Percentiles rank a stretch among this genome's conserved stretches.
Evolutionary conservation across 1,139 yeast species (phyloP).

Genomic region (Zygotorulaspora mrakii): DNA sequence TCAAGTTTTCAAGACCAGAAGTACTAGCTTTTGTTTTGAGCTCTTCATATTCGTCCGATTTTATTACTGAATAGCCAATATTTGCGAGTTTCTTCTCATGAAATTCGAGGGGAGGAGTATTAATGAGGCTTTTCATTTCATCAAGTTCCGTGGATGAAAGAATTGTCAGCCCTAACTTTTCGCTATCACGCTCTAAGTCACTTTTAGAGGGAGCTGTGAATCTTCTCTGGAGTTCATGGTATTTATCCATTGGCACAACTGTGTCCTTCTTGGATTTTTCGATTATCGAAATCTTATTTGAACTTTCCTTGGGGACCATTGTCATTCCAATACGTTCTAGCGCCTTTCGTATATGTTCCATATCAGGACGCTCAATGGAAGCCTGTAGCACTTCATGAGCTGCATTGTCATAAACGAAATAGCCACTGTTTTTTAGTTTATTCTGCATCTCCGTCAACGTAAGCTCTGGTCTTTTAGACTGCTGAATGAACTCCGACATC

Average conservation of each 20-base stretch:
- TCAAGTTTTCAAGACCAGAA: conserved; percentile 9
- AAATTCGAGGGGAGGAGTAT: conserved; percentile 28
- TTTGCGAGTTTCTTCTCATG: conserved; percentile 22
- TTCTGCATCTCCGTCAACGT: conserved; percentile 13
- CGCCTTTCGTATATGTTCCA: no score
- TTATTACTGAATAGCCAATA: conserved; percentile 8
- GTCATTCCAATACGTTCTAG: no score
- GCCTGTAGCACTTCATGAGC: no score
- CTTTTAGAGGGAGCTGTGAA: conserved; percentile 6
- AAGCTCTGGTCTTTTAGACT: not conserved
- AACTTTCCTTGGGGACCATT: no score
- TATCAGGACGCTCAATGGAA: no score
- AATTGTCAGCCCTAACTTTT: conserved; percentile 31
- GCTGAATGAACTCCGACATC: not conserved
- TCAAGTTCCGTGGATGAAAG: conserved; percentile 6
- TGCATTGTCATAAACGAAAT: no score
- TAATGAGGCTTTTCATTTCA: conserved; percentile 18
- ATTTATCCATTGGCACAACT: no score
- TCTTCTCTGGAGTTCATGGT: no score
- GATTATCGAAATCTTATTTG: no score
- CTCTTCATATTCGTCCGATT: conserved; percentile 9
- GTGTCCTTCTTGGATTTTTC: no score
- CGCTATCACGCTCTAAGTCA: conserved; percentile 13
- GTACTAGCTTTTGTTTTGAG: conserved; percentile 6
- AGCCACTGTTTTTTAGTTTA: conserved; percentile 1